Evolutionary conservation across 169 alveolate species (phyloP).

Genomic region (Cryptosporidium ubiquitum): DNA sequence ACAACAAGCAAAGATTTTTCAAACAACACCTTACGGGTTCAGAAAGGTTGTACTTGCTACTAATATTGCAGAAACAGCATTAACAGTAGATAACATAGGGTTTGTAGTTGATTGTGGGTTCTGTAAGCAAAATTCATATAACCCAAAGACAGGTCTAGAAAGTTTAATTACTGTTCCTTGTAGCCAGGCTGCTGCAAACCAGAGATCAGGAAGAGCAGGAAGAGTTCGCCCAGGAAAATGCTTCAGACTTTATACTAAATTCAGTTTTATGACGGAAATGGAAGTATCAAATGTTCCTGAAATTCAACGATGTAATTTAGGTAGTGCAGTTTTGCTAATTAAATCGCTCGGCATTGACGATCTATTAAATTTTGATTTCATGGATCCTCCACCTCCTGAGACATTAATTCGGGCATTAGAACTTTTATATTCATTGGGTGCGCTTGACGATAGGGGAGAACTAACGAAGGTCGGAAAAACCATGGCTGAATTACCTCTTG

Average conservation of each 20-base stretch:
- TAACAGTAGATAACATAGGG: constrained; percentile 98
- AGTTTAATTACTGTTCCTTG: constrained; percentile 97
- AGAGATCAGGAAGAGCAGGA: constrained; percentile 99
- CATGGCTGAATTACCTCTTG: constrained; percentile 99
- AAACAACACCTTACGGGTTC: constrained; percentile 92
- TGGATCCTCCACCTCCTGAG: constrained; percentile 99
- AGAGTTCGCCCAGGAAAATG: constrained; percentile 99
- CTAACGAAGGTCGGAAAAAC: constrained; percentile 96
- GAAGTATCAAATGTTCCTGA: constrained; percentile 96
- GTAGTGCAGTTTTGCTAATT: constrained; percentile 92
- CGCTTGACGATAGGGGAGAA: constrained; percentile 96
- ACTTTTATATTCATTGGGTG: constrained; percentile 97
- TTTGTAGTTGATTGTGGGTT: constrained; percentile 98
- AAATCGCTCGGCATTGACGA: constrained; percentile 98
- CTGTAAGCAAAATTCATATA: constrained; percentile 96
- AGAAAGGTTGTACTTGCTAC: constrained; percentile 98
- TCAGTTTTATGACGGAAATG: constrained; percentile 95
- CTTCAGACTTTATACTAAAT: constrained; percentile 97
- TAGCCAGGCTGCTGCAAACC: constrained; percentile 98
- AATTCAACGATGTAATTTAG: constrained; percentile 95
- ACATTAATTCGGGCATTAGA: constrained; percentile 96
- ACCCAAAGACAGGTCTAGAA: constrained; percentile 98
- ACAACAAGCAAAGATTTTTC: constrained; percentile 97
- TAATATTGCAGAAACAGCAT: constrained; percentile 99
- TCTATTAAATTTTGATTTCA: constrained; percentile 97